Base-by-base conservation (phyloP, 2,329 filamentous ascomycete species). In the Peltaster fructicola region DNA sequence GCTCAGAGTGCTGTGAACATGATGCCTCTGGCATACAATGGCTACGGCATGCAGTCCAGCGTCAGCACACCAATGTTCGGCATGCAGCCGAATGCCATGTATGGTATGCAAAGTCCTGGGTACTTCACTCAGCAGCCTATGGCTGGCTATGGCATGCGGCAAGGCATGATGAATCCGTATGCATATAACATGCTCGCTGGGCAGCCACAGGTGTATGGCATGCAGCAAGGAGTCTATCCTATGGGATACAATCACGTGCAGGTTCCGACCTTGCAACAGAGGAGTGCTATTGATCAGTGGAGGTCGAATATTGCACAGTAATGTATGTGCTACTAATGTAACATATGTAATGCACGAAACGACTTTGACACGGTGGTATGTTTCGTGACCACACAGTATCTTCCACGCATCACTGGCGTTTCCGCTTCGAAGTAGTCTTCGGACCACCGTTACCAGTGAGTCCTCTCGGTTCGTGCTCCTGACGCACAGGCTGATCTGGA, bases 261-360 rank as follows among this genome's bases (percentile, higher is more conserved):
- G 38, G 45, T 43, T n/a, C 49, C 62, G 41, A 55, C 65, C 40
- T 48, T 55, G 4, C 51, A 51, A 26, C 63, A 67, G 39, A 51
- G 63, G 26, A 64, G 61, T 30, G 51, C 63, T 30, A 68, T 72
- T 46, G 64, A 71, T 50, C 61, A 57, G 16, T 72, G 67, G 67
- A 57, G 66, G 39, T 54, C 62, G 37, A 44, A 50, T 23, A 43
- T 58, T 27, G 38, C 36, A 31, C 38, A 35, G 25, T 35, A 30
- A 28, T 12, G 20, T 22, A 42, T 27, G 2, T n/a, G n/a, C n/a
- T n/a, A n/a, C n/a, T n/a, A n/a, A n/a, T n/a, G n/a, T n/a, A n/a
- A n/a, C n/a, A n/a, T n/a, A n/a, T n/a, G n/a, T n/a, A n/a, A n/a
- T n/a, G n/a, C n/a, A n/a, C n/a, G n/a, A n/a, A n/a, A n/a, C n/a